These are phyloP conservation scores for Beauveria brongniartii DNA, from an alignment of 2,329 filamentous ascomycete genomes.

Conservation along the genomic window DNA sequence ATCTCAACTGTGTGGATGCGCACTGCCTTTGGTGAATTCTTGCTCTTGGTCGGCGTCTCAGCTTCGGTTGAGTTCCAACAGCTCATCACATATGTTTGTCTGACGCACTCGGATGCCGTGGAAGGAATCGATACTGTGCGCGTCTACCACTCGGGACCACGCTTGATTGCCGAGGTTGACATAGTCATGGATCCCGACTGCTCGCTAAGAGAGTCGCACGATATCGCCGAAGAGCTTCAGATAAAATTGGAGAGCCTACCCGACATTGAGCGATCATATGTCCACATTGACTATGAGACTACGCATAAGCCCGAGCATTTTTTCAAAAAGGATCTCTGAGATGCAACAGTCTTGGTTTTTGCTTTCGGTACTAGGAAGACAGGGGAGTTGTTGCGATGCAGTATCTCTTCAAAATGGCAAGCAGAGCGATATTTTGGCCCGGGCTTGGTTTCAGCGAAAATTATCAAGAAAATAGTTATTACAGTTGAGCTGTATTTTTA, in stretches of 20 bases:
- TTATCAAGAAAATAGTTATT: background rate
- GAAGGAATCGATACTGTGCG: slow-evolving; percentile 89
- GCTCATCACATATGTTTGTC: slow-evolving; percentile 83
- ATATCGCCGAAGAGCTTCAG: slow-evolving; percentile 89
- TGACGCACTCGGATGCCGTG: slow-evolving; percentile 81
- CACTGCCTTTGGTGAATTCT: slow-evolving; percentile 83
- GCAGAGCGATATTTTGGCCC: background rate
- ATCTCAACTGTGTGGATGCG: slow-evolving; percentile 75
- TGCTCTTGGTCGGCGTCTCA: slow-evolving; percentile 82
- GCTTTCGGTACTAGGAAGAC: background rate
- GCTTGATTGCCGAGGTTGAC: slow-evolving; percentile 91
- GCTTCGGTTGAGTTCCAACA: slow-evolving; percentile 81
- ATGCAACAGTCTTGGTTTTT: background rate
- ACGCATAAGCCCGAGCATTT: slow-evolving; percentile 84
- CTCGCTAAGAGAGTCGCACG: slow-evolving; percentile 72
- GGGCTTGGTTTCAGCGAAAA: background rate
- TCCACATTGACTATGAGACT: slow-evolving; percentile 96
- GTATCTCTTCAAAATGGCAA: background rate
- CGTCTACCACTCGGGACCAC: slow-evolving; percentile 81
- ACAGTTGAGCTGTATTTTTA: background rate
- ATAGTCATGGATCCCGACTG: slow-evolving; percentile 80
- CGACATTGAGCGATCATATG: slow-evolving; percentile 87
- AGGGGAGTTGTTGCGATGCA: background rate
- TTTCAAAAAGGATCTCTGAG: slow-evolving; percentile 52
- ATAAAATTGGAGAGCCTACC: slow-evolving; percentile 88